Percentiles rank a stretch among this genome's conserved stretches.
Evolutionary conservation across 1,139 yeast species (phyloP).

Genomic region (Yamadazyma sp.): DNA sequence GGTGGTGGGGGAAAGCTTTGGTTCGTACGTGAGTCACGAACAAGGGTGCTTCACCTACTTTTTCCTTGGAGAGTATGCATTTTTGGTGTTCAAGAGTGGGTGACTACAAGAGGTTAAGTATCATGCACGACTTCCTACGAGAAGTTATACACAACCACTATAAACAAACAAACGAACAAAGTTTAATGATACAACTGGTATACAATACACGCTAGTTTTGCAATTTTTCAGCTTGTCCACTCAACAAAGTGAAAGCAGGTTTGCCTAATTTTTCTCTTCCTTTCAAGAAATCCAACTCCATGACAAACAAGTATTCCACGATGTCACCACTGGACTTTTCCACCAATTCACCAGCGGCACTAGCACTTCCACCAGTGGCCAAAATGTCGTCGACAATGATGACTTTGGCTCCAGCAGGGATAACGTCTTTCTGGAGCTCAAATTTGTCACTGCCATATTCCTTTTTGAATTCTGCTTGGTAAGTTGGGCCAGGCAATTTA

Average conservation of each 20-base stretch:
- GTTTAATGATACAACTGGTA: neutral
- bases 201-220: constrained; percentile 1
- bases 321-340: constrained; percentile 64
- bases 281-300: constrained; percentile 92
- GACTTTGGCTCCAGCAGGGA: constrained; percentile 78
- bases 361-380: constrained; percentile 97
- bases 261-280: constrained; percentile 88
- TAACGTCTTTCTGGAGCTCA: constrained; percentile 83
- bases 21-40: constrained; percentile 90
- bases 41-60: constrained; percentile 83
- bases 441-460: constrained; percentile 91
- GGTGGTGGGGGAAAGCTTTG: constrained; percentile 89
- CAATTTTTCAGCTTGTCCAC: constrained; percentile 68
- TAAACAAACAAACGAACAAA: too few relatives aligned
- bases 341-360: constrained; percentile 88
- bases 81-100: constrained; percentile 78
- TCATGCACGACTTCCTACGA: too few relatives aligned
- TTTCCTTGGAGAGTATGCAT: constrained; percentile 78
- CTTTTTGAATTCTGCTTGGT: constrained; percentile 73
- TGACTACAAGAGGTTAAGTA: constrained; percentile 18
- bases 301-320: constrained; percentile 78
- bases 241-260: constrained; percentile 82
- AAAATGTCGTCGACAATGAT: constrained; percentile 92
- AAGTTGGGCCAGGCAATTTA: constrained; percentile 85
- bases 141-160: too few relatives aligned